phyloP scores from a whole-genome alignment of 2,329 filamentous ascomycete genomes.

The Penicillium sp. region DNA sequence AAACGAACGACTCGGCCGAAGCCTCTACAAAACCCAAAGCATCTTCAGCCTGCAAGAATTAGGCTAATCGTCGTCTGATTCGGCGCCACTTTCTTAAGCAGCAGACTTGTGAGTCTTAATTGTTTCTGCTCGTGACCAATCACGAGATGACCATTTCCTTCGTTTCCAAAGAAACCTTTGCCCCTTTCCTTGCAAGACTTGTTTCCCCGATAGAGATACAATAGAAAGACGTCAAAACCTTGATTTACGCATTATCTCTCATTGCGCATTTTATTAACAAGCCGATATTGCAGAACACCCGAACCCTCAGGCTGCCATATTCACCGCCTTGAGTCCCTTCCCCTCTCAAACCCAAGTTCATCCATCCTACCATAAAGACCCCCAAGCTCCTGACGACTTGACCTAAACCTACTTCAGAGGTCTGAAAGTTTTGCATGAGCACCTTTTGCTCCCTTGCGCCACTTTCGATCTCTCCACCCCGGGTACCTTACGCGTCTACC shows the following conservation, averaged over 20 bases:
- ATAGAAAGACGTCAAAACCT: background rate
- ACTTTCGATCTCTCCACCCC: slow-evolving; percentile 20
- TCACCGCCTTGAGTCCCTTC: slow-evolving; percentile 26
- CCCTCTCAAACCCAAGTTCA: slow-evolving; percentile 26
- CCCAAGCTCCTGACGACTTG: slow-evolving; percentile 13
- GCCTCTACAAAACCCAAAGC: background rate
- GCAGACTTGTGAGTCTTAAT: slow-evolving; percentile 7
- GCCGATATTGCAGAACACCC: background rate
- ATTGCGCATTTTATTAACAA: background rate
- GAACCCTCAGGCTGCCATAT: slow-evolving; percentile 1
- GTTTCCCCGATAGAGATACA: background rate
- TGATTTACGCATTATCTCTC: background rate
- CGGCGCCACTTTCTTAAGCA: slow-evolving; percentile 8
- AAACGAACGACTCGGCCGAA: background rate
- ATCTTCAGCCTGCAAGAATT: slow-evolving; percentile 6
- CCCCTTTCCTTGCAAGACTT: background rate
- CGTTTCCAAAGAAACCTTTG: background rate
- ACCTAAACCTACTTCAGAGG: slow-evolving; percentile 24
- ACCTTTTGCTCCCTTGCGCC: slow-evolving; percentile 20
- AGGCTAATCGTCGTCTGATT: slow-evolving; percentile 8
- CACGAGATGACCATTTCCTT: slow-evolving; percentile 12
- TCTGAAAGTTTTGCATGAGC: slow-evolving; percentile 27
- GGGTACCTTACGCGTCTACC: slow-evolving; percentile 26
- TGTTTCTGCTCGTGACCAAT: slow-evolving; percentile 20
- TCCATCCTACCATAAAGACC: slow-evolving; percentile 17